phyloP scores from a whole-genome alignment of 345 rosid genomes.

The Euphorbia pulcherrima region DNA sequence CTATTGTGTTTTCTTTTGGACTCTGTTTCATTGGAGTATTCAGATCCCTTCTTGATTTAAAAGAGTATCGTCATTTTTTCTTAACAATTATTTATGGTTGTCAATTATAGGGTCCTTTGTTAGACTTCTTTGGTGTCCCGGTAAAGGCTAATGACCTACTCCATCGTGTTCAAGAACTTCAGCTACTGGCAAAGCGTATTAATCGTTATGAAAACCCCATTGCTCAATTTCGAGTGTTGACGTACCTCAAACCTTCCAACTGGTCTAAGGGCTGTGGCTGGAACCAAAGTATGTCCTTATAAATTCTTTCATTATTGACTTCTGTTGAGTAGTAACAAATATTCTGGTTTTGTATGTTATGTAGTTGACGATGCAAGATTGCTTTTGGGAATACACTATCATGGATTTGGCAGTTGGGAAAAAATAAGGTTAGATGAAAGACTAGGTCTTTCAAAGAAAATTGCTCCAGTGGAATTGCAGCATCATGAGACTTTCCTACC shows the following conservation, averaged over 20 bases:
- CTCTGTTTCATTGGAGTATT: not conserved
- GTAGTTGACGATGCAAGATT: slow-evolving; percentile 97
- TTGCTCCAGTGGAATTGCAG: slow-evolving; percentile 97
- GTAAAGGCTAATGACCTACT: slow-evolving; percentile 86
- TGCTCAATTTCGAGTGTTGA: slow-evolving; percentile 77
- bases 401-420: slow-evolving; percentile 99
- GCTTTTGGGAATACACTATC: slow-evolving; percentile 83
- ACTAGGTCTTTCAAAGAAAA: slow-evolving; percentile 89
- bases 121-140: slow-evolving; percentile 95
- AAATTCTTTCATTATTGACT: slow-evolving; percentile 1
- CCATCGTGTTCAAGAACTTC: slow-evolving; percentile 83
- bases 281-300: slow-evolving; percentile 69
- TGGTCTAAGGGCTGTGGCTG: slow-evolving; percentile 99
- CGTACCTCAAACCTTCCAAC: slow-evolving; percentile 88
- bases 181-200: slow-evolving; percentile 78
- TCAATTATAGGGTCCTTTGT: slow-evolving; percentile 67
- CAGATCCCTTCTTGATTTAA: not conserved
- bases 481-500: slow-evolving; percentile 99
- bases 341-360: slow-evolving; percentile 27
- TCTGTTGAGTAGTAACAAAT: not conserved
- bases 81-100: slow-evolving; percentile 12
- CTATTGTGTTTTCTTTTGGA: not conserved
- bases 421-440: slow-evolving; percentile 86
- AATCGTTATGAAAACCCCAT: slow-evolving; percentile 75
- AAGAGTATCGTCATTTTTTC: not conserved